Percentiles rank a stretch among this genome's conserved stretches.
These are phyloP conservation scores for Podila minutissima DNA, from an alignment of 192 early-diverging fungal species.

Conservation along the genomic window DNA sequence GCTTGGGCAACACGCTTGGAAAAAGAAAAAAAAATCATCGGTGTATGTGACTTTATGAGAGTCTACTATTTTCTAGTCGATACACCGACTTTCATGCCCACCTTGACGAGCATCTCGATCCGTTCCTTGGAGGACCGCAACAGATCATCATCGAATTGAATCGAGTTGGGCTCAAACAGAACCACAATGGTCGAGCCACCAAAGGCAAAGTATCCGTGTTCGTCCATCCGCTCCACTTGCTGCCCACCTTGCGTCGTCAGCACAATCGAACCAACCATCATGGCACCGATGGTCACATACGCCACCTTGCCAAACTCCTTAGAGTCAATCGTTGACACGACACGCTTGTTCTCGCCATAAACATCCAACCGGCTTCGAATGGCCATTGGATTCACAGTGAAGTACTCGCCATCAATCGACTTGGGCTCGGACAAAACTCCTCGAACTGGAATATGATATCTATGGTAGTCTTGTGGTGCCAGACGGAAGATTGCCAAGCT, in stretches of 20 bases:
- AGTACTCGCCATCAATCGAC: conserved; percentile 75
- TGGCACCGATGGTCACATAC: conserved; percentile 77
- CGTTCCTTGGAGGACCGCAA: conserved; percentile 50
- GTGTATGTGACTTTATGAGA: no score
- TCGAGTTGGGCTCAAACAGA: conserved; percentile 70
- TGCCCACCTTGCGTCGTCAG: conserved; percentile 58
- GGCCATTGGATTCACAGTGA: conserved; percentile 90
- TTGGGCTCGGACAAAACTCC: conserved; percentile 66
- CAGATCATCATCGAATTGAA: conserved; percentile 79
- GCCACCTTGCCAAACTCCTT: conserved; percentile 77
- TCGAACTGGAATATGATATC: conserved; percentile 79
- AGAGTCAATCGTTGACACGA: conserved; percentile 70
- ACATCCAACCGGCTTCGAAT: conserved; percentile 76
- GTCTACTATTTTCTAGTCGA: conserved; percentile 7
- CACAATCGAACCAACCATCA: conserved; percentile 88
- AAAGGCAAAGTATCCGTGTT: conserved; percentile 87
- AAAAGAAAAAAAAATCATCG: no score
- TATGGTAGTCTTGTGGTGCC: conserved; percentile 88
- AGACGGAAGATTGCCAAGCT: conserved; percentile 77
- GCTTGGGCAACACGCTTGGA: no score
- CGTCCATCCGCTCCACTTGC: conserved; percentile 72
- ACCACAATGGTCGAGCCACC: conserved; percentile 81
- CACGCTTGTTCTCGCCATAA: conserved; percentile 81
- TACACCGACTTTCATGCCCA: conserved; percentile 41
- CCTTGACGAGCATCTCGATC: conserved; percentile 46